Evolutionary conservation across 2,329 filamentous ascomycete species (phyloP), one percentile per base, ranked within the genome.

Genomic region (Fusarium hostae): DNA sequence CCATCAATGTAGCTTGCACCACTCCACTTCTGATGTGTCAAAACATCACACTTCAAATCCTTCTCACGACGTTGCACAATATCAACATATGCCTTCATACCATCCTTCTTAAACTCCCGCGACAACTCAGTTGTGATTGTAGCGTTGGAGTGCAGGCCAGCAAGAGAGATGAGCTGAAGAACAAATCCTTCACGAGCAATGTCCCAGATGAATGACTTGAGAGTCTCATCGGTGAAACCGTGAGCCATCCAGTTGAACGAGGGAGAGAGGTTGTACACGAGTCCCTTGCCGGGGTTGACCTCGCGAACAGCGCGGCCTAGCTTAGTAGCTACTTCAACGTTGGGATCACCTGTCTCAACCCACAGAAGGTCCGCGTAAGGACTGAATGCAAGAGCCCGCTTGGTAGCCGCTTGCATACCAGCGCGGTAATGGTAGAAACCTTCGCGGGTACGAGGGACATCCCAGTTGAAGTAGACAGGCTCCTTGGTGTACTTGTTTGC

Each of bases 201-300:
- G 80, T 98, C 95, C 95, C 95, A 98, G 76, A 99, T 93, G 81
- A 99, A 99, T 9, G 89, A 94, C 83, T 92, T 94, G 60, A 99
- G 87, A 9, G 92, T 91, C 68, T 90, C 90, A 71, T 94, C 90
- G 6, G 89, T 91, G 83, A 98, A 99, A 34, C 95, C 96, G 79
- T 98, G 95, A 15, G 90, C 90, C 90, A 97, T 96, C 96, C 96
- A 99, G 86, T 99, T 98, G 88, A 99, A 99, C 12, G 94, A 97
- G 2, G 96, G 96, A 8, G 92, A 95, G 3, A 99, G 88, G 84
- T 99, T 99, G 85, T 99, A 99, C 1, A 98, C 95, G 28, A 99
- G 88, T 39, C 93, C 92, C 87, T 98, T 98, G 67, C 89, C 90
- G 0, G 94, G 94, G 76, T 89, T 86, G 6, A 83, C 85, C 1